Evolutionary conservation across 352 stramenopile species (phyloP).

Genomic region (Phytopythium oedochilum): DNA sequence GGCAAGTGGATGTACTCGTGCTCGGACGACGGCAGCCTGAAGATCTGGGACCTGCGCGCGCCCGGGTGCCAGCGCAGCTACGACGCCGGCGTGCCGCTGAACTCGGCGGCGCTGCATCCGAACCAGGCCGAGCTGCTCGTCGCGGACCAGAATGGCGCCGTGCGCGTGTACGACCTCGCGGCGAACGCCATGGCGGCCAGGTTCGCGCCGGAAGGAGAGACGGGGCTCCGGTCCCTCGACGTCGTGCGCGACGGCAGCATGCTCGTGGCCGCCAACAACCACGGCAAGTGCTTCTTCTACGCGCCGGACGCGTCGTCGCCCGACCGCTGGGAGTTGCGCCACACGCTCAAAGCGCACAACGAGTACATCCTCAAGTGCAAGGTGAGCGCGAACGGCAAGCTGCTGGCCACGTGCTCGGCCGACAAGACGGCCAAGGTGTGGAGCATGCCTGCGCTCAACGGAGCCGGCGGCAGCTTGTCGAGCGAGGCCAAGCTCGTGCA

Average conservation of each 20-base stretch:
- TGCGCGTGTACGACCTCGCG: slow-evolving; percentile 91
- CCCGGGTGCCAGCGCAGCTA: slow-evolving; percentile 87
- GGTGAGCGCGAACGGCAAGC: slow-evolving; percentile 80
- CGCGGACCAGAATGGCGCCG: slow-evolving; percentile 91
- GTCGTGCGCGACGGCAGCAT: slow-evolving; percentile 91
- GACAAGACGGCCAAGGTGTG: slow-evolving; percentile 94
- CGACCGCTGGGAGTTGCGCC: slow-evolving; percentile 60
- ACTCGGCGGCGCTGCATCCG: slow-evolving; percentile 93
- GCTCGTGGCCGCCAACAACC: slow-evolving; percentile 92
- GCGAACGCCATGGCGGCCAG: slow-evolving; percentile 67
- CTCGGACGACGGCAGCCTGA: slow-evolving; percentile 95
- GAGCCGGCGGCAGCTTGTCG: slow-evolving; percentile 15
- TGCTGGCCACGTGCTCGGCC: slow-evolving; percentile 91
- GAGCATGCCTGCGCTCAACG: slow-evolving; percentile 29
- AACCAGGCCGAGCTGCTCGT: slow-evolving; percentile 90
- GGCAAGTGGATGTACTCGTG: slow-evolving; percentile 97
- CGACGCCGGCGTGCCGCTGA: slow-evolving; percentile 86
- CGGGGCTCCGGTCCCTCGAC: slow-evolving; percentile 89
- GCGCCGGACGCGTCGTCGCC: slow-evolving; percentile 34
- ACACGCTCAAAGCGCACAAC: slow-evolving; percentile 83
- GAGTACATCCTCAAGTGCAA: slow-evolving; percentile 90
- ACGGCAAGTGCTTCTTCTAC: slow-evolving; percentile 95
- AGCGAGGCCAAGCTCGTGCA: slow-evolving; percentile 56
- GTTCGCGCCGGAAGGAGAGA: slow-evolving; percentile 50
- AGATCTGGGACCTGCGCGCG: slow-evolving; percentile 93